Base-by-base conservation (phyloP, 2,329 filamentous ascomycete genomes). In the Diaporthe citriasiana region DNA sequence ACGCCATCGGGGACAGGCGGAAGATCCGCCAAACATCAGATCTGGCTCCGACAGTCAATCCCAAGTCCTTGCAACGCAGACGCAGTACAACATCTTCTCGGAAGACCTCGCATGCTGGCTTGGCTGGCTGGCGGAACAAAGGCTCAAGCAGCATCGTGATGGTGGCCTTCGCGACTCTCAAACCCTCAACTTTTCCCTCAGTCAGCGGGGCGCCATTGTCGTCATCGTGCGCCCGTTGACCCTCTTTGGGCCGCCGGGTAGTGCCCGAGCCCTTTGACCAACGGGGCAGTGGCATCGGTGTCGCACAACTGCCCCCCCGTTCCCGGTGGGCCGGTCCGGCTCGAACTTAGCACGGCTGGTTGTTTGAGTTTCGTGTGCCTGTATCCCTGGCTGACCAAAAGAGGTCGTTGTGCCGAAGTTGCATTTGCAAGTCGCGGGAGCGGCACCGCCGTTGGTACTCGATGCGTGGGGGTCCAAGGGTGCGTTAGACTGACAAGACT, bases 211-310 rank as follows among this genome's bases (percentile, higher is more conserved):
- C 25, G 51, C 19, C 30, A n/a, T 66, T 75, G 70, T 70, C 73
- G 73, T 75, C 73, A 75, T 75, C 27, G 22, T 70, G 63, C 63
- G 42, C 45, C 47, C 45, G 60, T 50, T 33, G 60, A 66, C 45
- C 55, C 60, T 40, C 25, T 40, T 22, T 55, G 63, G 47, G 22
- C 27, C 35, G 27, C 57, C 65, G 57, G 70, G 70, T 73, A 30
- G 45, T 55, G 55, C 40, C 73, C 63, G 73, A 72, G 33, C 33
- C n/a, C 53, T 33, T 38, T 33, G 55, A 7, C 38, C 15, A 63
- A 63, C 45, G 19, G 55, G 69, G 69, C 55, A 50, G 55, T 40
- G 63, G 42, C 27, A 71, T 45, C 55, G 53, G 50, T 70, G 69
- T 71, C 55, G 69, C 40, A 60, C 55, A 51, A 27, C 51, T 53